phyloP scores from a whole-genome alignment of 352 stramenopile genomes.

The Phytophthora rubi region DNA sequence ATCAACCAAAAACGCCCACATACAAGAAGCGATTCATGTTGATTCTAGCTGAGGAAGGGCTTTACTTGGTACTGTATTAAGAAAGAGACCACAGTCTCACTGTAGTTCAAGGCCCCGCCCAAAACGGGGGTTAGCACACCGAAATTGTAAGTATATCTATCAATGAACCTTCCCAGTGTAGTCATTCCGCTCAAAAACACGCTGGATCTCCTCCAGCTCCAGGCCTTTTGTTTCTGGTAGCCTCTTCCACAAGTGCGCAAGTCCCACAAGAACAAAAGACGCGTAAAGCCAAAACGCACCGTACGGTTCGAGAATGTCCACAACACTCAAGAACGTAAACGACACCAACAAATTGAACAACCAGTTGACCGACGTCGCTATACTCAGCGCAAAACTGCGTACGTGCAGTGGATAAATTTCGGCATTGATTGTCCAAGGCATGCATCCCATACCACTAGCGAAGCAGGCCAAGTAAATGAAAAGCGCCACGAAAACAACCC shows the following conservation, averaged over 20 bases:
- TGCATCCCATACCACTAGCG: constrained; percentile 84
- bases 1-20: constrained; percentile 20
- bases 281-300: constrained; percentile 94
- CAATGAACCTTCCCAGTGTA: constrained; percentile 1
- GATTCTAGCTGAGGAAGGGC: background rate
- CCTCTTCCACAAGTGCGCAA: constrained; percentile 76
- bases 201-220: constrained; percentile 93
- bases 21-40: constrained; percentile 9
- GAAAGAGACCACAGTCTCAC: too few relatives aligned
- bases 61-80: background rate
- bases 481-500: constrained; percentile 64
- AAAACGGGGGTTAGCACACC: too few relatives aligned
- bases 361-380: constrained; percentile 94
- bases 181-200: constrained; percentile 68
- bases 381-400: constrained; percentile 88
- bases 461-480: constrained; percentile 86
- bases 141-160: too few relatives aligned
- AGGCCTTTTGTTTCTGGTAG: constrained; percentile 95
- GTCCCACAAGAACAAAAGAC: constrained; percentile 70
- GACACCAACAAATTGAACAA: constrained; percentile 93
- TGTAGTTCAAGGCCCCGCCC: too few relatives aligned
- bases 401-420: constrained; percentile 95
- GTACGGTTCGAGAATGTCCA: constrained; percentile 58
- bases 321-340: constrained; percentile 94
- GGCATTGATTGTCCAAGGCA: constrained; percentile 96